Base-by-base conservation (phyloP, 495 filamentous ascomycete species). In the Aspergillus hancockii region DNA sequence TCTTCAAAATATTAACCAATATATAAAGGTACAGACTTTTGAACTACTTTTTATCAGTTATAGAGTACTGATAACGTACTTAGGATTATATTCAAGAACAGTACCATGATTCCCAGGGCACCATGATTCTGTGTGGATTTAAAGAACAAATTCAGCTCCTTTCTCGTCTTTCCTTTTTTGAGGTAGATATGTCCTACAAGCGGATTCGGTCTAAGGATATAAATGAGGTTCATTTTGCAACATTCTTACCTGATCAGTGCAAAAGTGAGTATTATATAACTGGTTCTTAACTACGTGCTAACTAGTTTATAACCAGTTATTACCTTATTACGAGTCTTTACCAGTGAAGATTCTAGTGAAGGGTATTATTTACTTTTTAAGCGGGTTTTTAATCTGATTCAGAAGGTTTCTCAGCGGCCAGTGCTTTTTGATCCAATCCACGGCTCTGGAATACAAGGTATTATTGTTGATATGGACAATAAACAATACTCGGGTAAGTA, bases 31-130 rank as follows among this genome's bases (percentile, higher is more conserved):
- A 54, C 41, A 49, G 45, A 31, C 34, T 36, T 14, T 36, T 18
- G 3, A 51, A 41, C 4, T 51, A 49, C 21, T 55, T 34, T 10
- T 16, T 28, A 52, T 22, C 14, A 55, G 1, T 51, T 57, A 23
- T 6, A 18, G 57, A 62, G 2, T 49, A 41, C 14, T 40, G 4
- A 14, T 12, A 5, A 36, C 4, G 8, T 36, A 36, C 8, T 10
- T 55, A 61, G 58, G 58, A 55, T 5, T 61, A 61, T 55, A 55
- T 61, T 16, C 58, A 61, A 55, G 52, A 61, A 31, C 18, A 52
- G 1, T 52, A 61, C 32, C 46, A 51, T 51, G 58, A 61, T 52
- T 1, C 34, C 18, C 12, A 55, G 0, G 45, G 52, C 30, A 55
- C 10, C n/a, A 61, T 61, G 58, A 34, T 61, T 7, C 18, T 61